A percentile compares a stretch with the other conserved stretches of the same genome.
Evolutionary conservation across 768 basidiomycete genomes (phyloP).

Genomic region (Tricholoma hemisulphureum): DNA sequence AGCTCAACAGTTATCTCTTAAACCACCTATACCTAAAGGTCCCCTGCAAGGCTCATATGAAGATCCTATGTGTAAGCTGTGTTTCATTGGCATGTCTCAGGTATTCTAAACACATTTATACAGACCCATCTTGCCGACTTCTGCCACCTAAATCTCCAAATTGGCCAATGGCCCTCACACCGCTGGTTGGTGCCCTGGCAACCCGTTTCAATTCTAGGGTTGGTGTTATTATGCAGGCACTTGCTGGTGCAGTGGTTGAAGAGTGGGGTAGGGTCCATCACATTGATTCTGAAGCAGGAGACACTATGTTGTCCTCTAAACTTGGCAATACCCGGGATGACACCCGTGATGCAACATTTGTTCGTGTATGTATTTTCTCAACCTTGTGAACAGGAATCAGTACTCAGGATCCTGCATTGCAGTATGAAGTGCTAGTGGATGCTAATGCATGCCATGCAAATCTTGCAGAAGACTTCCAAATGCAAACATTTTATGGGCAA

Average conservation of each 20-base stretch:
- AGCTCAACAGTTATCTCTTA: neutral
- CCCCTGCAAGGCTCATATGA: too few relatives aligned
- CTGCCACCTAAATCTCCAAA: too few relatives aligned
- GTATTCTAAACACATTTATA: too few relatives aligned
- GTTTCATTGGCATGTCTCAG: too few relatives aligned
- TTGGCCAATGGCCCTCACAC: too few relatives aligned
- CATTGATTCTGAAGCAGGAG: conserved; percentile 28
- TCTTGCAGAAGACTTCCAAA: neutral
- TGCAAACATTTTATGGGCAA: conserved; percentile 31
- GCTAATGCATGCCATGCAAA: conserved; percentile 14
- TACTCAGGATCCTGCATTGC: neutral
- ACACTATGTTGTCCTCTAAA: conserved; percentile 21
- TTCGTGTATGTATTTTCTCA: too few relatives aligned
- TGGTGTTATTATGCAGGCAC: conserved; percentile 5
- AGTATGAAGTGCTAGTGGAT: conserved; percentile 37
- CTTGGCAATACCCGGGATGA: too few relatives aligned
- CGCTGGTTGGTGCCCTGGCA: too few relatives aligned
- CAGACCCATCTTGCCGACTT: too few relatives aligned
- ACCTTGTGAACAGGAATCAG: too few relatives aligned
- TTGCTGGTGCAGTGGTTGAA: conserved; percentile 10
- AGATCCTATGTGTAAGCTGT: too few relatives aligned
- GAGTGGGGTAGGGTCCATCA: conserved; percentile 31
- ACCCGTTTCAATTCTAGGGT: neutral
- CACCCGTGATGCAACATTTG: too few relatives aligned
- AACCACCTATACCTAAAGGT: neutral